Base-by-base conservation (phyloP, 257 asterid species). In the Verbena officinalis region DNA sequence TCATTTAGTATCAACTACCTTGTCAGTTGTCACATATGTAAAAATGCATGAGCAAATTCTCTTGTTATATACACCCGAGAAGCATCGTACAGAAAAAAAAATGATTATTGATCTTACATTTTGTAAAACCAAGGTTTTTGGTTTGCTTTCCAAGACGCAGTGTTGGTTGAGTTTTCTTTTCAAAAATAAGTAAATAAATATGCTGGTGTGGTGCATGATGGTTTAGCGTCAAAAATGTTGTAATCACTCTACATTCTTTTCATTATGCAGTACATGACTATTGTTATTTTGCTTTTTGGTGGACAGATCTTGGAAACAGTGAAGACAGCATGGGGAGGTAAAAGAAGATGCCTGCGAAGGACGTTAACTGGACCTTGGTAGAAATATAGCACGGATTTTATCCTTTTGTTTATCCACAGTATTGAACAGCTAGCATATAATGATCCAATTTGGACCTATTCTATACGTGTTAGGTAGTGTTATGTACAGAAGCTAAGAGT, bases 341-440 rank as follows among this genome's bases (percentile, higher is more conserved):
- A 83, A 71, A 62, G 73, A 48, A 62, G 69, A 68, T 70, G 95
- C 85, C 77, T 91, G 85, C 76, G 95, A 59, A 84, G 98, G 81
- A 84, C 96, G 10, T 39, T 80, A 71, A 89, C 96, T 7, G 96
- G 98, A 60, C 98, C 94, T 43, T 91, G 94, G 96, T 88, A 84
- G 76, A 40, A 83, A 74, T 40, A 31, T 59, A 49, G 66, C 48
- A 20, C 38, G 19, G 43, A 44, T 14, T 49, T 44, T n/a, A 36
- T 19, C 60, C 30, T 22, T n/a, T 62, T 55, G 68, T 33, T 64
- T 61, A 74, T 60, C 34, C 70, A 59, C 57, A 48, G 70, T 70
- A 65, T 45, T 58, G 48, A 34, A 60, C 51, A 39, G n/a, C n/a
- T n/a, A n/a, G 62, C 62, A 34, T 64, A 44, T 23, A 58, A 45